A percentile compares a stretch with the other conserved stretches of the same genome.
phyloP scores from a whole-genome alignment of 306 rosid genomes.

The Cicer yamashitae region DNA sequence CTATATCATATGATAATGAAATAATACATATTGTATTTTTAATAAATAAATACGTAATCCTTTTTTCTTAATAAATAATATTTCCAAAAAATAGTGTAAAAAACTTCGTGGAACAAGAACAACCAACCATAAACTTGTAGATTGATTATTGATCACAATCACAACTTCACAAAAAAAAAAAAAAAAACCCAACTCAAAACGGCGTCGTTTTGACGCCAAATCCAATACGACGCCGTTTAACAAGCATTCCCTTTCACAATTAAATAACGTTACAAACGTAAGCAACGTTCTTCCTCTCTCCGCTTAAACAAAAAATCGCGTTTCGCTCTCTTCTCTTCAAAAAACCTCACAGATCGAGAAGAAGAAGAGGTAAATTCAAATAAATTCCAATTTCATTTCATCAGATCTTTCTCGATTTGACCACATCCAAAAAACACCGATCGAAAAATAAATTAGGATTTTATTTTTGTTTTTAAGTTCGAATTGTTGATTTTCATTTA shows the following conservation, averaged over 20 bases:
- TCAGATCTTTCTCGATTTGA: neutral
- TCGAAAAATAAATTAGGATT: neutral
- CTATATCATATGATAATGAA: no score
- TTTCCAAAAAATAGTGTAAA: constrained; percentile 14
- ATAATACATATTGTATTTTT: no score
- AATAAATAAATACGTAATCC: no score
- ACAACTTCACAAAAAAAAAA: neutral
- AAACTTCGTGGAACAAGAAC: neutral
- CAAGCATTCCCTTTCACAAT: neutral
- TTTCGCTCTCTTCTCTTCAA: constrained; percentile 46
- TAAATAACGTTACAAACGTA: constrained; percentile 1
- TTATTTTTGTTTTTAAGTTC: neutral
- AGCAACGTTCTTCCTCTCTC: constrained; percentile 1
- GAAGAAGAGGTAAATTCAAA: constrained; percentile 30
- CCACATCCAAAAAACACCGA: neutral
- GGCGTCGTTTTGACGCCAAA: neutral
- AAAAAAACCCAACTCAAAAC: neutral
- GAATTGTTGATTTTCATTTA: neutral
- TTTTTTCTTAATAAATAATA: no score
- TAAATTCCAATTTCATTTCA: neutral
- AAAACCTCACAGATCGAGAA: constrained; percentile 35
- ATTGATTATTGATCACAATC: no score
- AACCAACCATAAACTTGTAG: neutral
- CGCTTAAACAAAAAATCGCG: constrained; percentile 20
- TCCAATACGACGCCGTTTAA: constrained; percentile 13